Evolutionary conservation across 352 stramenopile species (phyloP), one percentile per base, ranked within the genome.

Genomic region (Phytophthora brassicae): DNA sequence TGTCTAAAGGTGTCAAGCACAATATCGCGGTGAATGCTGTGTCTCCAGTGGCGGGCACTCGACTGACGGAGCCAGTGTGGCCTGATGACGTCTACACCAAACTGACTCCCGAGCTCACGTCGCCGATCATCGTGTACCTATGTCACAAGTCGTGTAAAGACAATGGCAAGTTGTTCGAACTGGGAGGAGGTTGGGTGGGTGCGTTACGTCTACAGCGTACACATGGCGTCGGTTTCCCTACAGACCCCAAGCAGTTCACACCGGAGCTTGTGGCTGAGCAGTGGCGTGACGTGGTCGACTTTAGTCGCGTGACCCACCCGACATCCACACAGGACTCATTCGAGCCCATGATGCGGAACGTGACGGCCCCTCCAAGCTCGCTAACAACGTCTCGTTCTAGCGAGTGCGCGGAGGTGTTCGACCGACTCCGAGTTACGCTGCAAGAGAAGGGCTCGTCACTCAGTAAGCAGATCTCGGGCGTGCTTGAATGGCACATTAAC

Each of bases 321-420:
- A 71, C 64, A 42, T 77, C 77, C n/a, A 90, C 81, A 12, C 81
- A 90, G 46, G 77, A 90, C 51, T 84, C 77, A 43, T 90, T 90
- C 33, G 79, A 86, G 52, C 79, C 81, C 14, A 90, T 90, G 75
- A 87, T 90, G 72, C 77, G 77, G 50, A 90, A 90, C 56, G 75
- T 79, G 38, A 73, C 56, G 23, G 74, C 78, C 8, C 57, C 81
- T 4, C 75, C 81, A 1, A 75, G 74, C 17, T 85, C 77, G 16
- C 60, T 90, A 19, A 78, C 68, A 51, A 90, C 81, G 12, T 73
- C 77, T 24, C 72, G 72, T 28, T 85, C 79, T 13, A 72, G 64
- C 22, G 72, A 86, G 49, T 86, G 79, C n/a, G 66, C 66, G 6
- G 75, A 85, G 26, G 77, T 85, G 23, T 90, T 90, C 28, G 66